Base-by-base conservation (phyloP, 2,329 filamentous ascomycete genomes). In the Decorospora gaudefroyi region DNA sequence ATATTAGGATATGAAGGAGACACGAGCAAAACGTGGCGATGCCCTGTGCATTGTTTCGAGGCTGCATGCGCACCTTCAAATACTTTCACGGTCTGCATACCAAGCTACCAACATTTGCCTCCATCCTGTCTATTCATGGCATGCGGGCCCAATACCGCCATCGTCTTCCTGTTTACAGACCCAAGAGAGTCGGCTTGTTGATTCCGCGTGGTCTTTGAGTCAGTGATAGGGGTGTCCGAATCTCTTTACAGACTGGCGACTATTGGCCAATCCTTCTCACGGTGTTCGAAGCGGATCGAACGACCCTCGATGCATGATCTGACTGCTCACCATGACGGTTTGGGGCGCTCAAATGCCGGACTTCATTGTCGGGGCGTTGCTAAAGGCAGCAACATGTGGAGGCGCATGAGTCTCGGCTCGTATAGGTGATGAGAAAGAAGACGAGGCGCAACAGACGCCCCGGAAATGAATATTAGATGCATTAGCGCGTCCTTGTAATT, bases 31-130 rank as follows among this genome's bases (percentile, higher is more conserved):
- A 21, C 25, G 27, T 43, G 40, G 42, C 42, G 29, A 47, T 41
- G 46, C 45, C 48, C 48, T 49, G 45, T 26, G 22, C 17, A 21
- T 29, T 17, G 17, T 23, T 29, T 39, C n/a, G 35, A 27, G 31
- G 51, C 44, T 37, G 36, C 27, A 49, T 23, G 35, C 23, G 40
- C 42, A n/a, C 23, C 33, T 49, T 55, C 49, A 59, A 49, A 46
- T 55, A 59, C 51, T 51, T 15, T 12, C 41, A 42, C 27, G 22
- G n/a, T n/a, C n/a, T n/a, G n/a, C n/a, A n/a, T n/a, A n/a, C n/a
- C n/a, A 29, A 9, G 28, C 26, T 34, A 13, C 29, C 21, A 46
- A 38, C 23, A 34, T 17, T 35, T 42, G 18, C 40, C 38, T 33
- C 28, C 38, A 28, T 42, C 38, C 37, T 32, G 38, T 32, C 33